phyloP scores from a whole-genome alignment of 2,329 filamentous ascomycete species.

The Ambrosiella cleistominuta region DNA sequence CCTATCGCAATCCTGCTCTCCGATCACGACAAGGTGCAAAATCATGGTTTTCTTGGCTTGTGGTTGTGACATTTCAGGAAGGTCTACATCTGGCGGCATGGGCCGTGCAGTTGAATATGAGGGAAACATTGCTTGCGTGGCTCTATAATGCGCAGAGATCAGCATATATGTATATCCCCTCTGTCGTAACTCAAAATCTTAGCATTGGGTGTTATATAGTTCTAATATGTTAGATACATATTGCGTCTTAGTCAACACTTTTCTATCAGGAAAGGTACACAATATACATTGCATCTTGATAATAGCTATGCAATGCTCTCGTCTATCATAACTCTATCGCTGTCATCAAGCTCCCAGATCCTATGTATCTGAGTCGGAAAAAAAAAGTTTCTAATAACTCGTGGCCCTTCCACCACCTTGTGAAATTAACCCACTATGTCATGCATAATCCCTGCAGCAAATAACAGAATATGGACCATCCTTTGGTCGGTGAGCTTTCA shows the following conservation, averaged over 20 bases:
- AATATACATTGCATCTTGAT: no score
- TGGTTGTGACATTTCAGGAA: not conserved
- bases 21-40: constrained; percentile 1
- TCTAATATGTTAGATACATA: no score
- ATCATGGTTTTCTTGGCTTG: not conserved
- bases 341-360: no score
- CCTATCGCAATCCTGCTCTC: constrained; percentile 7
- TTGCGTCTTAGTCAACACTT: no score
- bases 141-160: not conserved
- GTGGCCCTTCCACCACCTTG: not conserved
- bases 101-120: not conserved
- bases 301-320: no score
- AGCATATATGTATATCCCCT: no score
- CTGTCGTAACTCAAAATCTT: no score
- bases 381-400: not conserved
- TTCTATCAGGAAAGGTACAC: no score
- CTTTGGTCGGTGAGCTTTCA: not conserved
- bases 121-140: not conserved
- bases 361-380: not conserved
- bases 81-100: not conserved
- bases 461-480: not conserved
- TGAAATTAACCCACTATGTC: not conserved
- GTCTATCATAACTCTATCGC: no score
- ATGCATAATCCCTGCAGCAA: not conserved
- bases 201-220: no score